phyloP scores from a whole-genome alignment of 176 grass and related monocot species.

The Cenchrus americanus region DNA sequence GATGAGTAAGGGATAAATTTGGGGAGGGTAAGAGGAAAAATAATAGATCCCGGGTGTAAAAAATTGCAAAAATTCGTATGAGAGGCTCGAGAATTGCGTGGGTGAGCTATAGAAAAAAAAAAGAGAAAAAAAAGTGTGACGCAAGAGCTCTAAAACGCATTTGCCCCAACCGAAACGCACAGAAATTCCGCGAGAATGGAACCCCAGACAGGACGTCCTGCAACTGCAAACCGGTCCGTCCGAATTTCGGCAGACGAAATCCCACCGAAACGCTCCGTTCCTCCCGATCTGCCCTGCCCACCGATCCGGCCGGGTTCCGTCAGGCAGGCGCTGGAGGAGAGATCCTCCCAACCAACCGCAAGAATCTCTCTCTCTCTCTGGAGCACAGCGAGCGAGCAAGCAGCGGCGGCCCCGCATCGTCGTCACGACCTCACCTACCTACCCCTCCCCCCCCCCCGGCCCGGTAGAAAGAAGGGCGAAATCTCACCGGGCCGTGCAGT shows the following conservation, averaged over 20 bases:
- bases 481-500: constrained; percentile 19
- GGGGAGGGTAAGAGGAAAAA: too few species aligned
- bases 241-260: background rate
- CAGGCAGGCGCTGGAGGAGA: background rate
- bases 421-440: too few species aligned
- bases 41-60: too few species aligned
- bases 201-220: background rate
- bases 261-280: background rate
- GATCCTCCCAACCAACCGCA: background rate
- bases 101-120: too few species aligned
- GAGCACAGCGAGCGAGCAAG: too few species aligned
- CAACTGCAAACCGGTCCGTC: background rate
- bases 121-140: too few species aligned
- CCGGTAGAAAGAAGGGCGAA: background rate
- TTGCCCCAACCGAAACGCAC: background rate
- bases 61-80: too few species aligned
- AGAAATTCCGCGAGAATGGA: background rate
- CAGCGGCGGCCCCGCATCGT: too few species aligned
- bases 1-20: too few species aligned
- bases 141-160: background rate
- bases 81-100: too few species aligned
- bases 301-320: background rate
- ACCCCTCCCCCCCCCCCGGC: background rate
- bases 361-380: background rate
- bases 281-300: background rate